Evolutionary conservation across 1,284 basidiomycete genomes (phyloP), one percentile per base, ranked within the genome.

Genomic region (Erythrobasidium hasegawianum): DNA sequence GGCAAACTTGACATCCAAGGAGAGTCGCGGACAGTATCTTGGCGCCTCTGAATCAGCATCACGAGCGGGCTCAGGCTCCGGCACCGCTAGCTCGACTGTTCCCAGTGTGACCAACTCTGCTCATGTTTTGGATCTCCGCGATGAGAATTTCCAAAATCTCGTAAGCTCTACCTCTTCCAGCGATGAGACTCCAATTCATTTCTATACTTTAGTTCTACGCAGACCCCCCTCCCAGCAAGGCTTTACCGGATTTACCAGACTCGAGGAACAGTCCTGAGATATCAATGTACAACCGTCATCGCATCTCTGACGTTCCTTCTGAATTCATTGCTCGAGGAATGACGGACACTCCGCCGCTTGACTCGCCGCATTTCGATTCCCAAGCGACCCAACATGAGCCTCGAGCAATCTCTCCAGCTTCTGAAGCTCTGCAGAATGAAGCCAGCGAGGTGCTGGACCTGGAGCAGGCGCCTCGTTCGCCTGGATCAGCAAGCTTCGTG

Each of bases 151-250:
- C 38, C 40, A 50, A 8, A 58, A 65, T 18, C 45, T 65, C 24
- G 62, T 65, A 40, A 65, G 62, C 47, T 2, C n/a, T n/a, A n/a
- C n/a, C n/a, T n/a, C n/a, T n/a, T n/a, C 5, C 33, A 5, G 33
- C 5, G 4, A 33, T 4, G 5, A 5, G 33, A 4, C 33, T 11
- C 33, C 11, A n/a, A n/a, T n/a, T n/a, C n/a, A n/a, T n/a, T n/a
- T n/a, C n/a, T n/a, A n/a, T n/a, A n/a, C n/a, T n/a, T n/a, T 24
- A 65, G 62, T 65, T 65, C 26, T 65, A 57, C 55, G 50, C 53
- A 27, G 56, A 43, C 16, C 62, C 62, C 13, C 62, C 62, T 4
- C 62, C 62, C 26, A 57, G 43, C 9, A 65, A 57, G 47, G 55
- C 62, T 13, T 18, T 65, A 18, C 62, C 62, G 18, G 55, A 55